Evolutionary conservation across 1,284 basidiomycete genomes (phyloP).

Genomic region (Pyrrhoderma lamaoense): DNA sequence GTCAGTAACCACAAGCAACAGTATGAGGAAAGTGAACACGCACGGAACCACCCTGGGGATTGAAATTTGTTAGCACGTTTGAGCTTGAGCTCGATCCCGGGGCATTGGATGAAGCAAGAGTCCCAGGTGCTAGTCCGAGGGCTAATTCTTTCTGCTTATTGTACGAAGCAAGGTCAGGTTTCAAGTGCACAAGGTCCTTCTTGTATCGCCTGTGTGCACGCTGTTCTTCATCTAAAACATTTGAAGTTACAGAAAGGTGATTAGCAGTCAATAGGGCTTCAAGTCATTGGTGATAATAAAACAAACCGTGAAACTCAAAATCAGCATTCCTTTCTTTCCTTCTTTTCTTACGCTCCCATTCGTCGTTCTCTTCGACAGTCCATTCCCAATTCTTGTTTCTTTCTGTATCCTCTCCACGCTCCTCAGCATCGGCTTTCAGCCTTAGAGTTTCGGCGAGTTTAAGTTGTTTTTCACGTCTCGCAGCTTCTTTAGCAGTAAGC

Average conservation of each 20-base stretch:
- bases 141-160: slow-evolving; percentile 82
- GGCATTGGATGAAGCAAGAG: slow-evolving; percentile 38
- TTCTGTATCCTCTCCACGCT: slow-evolving; percentile 34
- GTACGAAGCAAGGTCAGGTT: slow-evolving; percentile 81
- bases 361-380: slow-evolving; percentile 55
- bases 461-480: slow-evolving; percentile 42
- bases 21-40: slow-evolving; percentile 14
- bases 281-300: slow-evolving; percentile 19
- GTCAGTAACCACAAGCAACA: too few species aligned
- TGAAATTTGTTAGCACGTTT: slow-evolving; percentile 40
- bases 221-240: slow-evolving; percentile 72
- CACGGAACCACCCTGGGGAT: slow-evolving; percentile 41
- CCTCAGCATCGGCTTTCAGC: slow-evolving; percentile 46
- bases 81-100: slow-evolving; percentile 26
- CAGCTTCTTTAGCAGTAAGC: slow-evolving; percentile 37
- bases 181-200: slow-evolving; percentile 81
- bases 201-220: slow-evolving; percentile 86
- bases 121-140: slow-evolving; percentile 62
- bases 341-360: slow-evolving; percentile 50
- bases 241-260: not conserved
- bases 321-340: slow-evolving; percentile 39
- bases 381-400: slow-evolving; percentile 53
- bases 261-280: not conserved
- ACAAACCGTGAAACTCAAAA: slow-evolving; percentile 37
- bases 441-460: slow-evolving; percentile 50